Conservation (phyloP, 2,329 filamentous ascomycete species). For the Cryoendolithus antarcticus region DNA sequence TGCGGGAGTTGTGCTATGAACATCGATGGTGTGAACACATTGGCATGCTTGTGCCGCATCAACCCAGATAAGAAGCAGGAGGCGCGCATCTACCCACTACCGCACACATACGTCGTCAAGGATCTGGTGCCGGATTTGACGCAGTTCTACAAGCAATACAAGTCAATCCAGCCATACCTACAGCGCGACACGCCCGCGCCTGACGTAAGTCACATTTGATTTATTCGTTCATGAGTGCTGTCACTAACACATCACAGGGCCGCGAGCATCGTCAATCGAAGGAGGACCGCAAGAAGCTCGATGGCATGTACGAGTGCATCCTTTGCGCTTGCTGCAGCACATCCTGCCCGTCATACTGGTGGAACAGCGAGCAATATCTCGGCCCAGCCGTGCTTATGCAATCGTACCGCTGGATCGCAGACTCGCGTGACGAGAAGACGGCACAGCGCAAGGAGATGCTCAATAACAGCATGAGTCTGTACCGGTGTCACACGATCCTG, state of each 20-base stretch:
- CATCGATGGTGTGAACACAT: slow-evolving; percentile 96
- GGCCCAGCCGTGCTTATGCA: slow-evolving; percentile 93
- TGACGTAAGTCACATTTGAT: slow-evolving; percentile 51
- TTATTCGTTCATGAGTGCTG: not conserved
- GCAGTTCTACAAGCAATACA: slow-evolving; percentile 99
- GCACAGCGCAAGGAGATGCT: slow-evolving; percentile 78
- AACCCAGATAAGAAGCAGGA: slow-evolving; percentile 69
- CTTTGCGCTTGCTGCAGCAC: slow-evolving; percentile 98
- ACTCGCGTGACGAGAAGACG: slow-evolving; percentile 85
- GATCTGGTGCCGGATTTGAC: slow-evolving; percentile 96
- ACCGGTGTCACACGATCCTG: slow-evolving; percentile 97
- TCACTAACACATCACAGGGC: slow-evolving; percentile 44
- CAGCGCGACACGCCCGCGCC: slow-evolving; percentile 75
- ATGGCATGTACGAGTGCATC: slow-evolving; percentile 98
- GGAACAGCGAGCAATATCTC: slow-evolving; percentile 98
- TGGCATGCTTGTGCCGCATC: slow-evolving; percentile 95
- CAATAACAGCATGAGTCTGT: slow-evolving; percentile 98
- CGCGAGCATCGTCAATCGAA: slow-evolving; percentile 85
- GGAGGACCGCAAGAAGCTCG: slow-evolving; percentile 89
- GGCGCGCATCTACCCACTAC: slow-evolving; percentile 91
- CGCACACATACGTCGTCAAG: slow-evolving; percentile 98
- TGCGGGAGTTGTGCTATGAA: slow-evolving; percentile 99
- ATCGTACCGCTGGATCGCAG: slow-evolving; percentile 93
- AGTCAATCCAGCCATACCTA: slow-evolving; percentile 97
- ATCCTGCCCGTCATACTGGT: slow-evolving; percentile 98